Evolutionary conservation across 768 basidiomycete genomes (phyloP).

Genomic region (Boletus rubroflammeus): DNA sequence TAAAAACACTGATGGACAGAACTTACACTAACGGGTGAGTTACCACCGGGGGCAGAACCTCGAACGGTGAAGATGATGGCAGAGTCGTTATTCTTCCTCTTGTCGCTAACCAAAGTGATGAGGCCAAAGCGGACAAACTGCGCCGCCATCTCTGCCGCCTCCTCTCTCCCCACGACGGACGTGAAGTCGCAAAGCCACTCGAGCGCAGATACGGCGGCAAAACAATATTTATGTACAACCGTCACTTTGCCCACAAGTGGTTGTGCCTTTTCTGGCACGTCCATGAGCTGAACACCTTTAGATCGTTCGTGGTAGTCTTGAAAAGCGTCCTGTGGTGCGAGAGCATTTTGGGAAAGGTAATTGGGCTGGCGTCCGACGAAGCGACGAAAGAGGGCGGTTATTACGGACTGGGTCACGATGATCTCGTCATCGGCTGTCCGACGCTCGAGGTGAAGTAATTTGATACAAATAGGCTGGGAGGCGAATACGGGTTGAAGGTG

Average conservation of each 20-base stretch:
- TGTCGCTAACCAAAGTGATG: constrained; percentile 84
- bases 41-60: constrained; percentile 70
- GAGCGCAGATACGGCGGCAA: constrained; percentile 80
- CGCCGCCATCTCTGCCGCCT: constrained; percentile 95
- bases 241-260: constrained; percentile 47
- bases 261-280: constrained; percentile 64
- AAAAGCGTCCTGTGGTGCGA: constrained; percentile 54
- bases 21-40: constrained; percentile 71
- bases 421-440: constrained; percentile 94
- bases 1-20: background rate
- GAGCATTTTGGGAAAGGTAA: constrained; percentile 48
- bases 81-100: constrained; percentile 86
- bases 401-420: constrained; percentile 89
- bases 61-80: constrained; percentile 92
- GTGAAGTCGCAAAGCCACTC: constrained; percentile 99
- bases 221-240: constrained; percentile 62
- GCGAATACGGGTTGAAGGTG: constrained; percentile 87
- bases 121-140: constrained; percentile 96
- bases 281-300: constrained; percentile 68
- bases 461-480: constrained; percentile 94
- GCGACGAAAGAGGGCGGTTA: constrained; percentile 93
- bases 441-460: constrained; percentile 94
- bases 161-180: constrained; percentile 91
- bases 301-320: constrained; percentile 76
- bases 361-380: constrained; percentile 89